Evolutionary conservation across 2,329 filamentous ascomycete species (phyloP).

Genomic region (Decorospora gaudefroyi): DNA sequence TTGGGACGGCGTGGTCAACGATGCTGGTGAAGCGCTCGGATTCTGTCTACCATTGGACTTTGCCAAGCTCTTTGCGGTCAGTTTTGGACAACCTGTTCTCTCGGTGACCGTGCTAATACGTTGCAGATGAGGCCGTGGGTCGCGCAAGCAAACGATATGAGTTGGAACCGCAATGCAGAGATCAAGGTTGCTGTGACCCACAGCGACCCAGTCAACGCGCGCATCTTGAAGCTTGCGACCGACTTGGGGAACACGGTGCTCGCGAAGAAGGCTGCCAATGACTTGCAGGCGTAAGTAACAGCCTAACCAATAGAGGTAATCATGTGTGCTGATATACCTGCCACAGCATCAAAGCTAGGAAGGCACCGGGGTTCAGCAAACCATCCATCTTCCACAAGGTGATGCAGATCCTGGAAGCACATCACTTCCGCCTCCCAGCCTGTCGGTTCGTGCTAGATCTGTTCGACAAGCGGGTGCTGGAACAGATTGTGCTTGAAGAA

Average conservation of each 20-base stretch:
- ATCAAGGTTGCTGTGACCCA: slow-evolving; percentile 64
- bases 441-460: slow-evolving; percentile 90
- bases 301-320: neutral
- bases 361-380: slow-evolving; percentile 74
- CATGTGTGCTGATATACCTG: slow-evolving; percentile 20
- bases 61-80: slow-evolving; percentile 74
- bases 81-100: slow-evolving; percentile 4
- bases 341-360: slow-evolving; percentile 71
- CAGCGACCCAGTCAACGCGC: slow-evolving; percentile 65
- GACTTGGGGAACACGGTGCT: slow-evolving; percentile 93
- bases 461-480: slow-evolving; percentile 87
- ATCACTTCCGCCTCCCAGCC: slow-evolving; percentile 85
- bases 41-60: slow-evolving; percentile 84
- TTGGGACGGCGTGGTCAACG: slow-evolving; percentile 90
- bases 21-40: slow-evolving; percentile 79
- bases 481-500: slow-evolving; percentile 80
- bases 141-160: slow-evolving; percentile 36
- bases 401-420: slow-evolving; percentile 81
- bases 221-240: slow-evolving; percentile 81
- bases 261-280: slow-evolving; percentile 81
- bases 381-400: slow-evolving; percentile 81
- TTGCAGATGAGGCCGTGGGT: slow-evolving; percentile 48
- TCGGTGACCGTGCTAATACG: slow-evolving; percentile 19
- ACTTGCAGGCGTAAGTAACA: slow-evolving; percentile 65
- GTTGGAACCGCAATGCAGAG: slow-evolving; percentile 40